Conservation (phyloP, 2,329 filamentous ascomycete species). For the Byssothecium circinans region DNA sequence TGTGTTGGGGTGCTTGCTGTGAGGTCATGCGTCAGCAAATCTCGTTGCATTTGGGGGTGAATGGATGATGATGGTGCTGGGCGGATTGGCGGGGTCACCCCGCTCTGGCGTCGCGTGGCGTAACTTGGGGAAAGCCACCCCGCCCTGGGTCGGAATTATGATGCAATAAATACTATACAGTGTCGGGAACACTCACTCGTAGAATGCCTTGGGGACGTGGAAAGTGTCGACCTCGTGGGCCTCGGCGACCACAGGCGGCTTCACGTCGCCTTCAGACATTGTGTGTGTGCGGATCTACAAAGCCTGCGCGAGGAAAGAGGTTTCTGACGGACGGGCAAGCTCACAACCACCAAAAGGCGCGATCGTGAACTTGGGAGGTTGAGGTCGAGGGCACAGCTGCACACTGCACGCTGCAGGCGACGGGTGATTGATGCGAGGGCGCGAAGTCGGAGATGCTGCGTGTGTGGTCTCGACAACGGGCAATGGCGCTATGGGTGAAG, state of each 20-base stretch:
- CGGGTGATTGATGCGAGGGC: background rate
- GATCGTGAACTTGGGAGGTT: too few species aligned
- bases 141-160: constrained; percentile 6
- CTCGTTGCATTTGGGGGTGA: background rate
- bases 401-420: too few species aligned
- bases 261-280: constrained; percentile 51
- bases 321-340: constrained; percentile 10
- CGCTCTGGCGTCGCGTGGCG: constrained; percentile 25
- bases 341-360: constrained; percentile 10
- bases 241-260: constrained; percentile 61
- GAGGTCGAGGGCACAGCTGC: too few species aligned
- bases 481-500: too few species aligned
- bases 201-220: constrained; percentile 58
- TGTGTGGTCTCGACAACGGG: too few species aligned
- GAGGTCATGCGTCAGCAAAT: constrained; percentile 13
- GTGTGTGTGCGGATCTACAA: constrained; percentile 14
- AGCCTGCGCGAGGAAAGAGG: constrained; percentile 8
- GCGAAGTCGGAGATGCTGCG: background rate
- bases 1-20: constrained; percentile 60
- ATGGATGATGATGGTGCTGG: constrained; percentile 6
- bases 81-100: constrained; percentile 38
- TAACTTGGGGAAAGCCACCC: background rate
- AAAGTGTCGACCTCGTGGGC: constrained; percentile 76
- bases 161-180: too few species aligned
- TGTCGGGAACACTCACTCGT: constrained; percentile 44